Evolutionary conservation across 768 basidiomycete species (phyloP).

Genomic region (Tulasnella sp.): DNA sequence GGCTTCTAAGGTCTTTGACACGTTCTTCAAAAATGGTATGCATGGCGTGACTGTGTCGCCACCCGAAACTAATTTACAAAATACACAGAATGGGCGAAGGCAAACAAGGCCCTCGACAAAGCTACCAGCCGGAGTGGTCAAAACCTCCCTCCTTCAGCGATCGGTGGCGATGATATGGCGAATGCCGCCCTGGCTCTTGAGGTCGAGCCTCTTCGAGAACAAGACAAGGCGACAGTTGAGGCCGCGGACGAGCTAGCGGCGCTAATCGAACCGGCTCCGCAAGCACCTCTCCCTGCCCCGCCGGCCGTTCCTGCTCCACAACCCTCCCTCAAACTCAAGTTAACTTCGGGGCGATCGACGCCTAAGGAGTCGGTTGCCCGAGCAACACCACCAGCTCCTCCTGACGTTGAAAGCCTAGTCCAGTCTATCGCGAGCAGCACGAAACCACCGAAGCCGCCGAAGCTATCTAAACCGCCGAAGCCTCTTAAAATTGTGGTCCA

Average conservation of each 20-base stretch:
- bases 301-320: neutral
- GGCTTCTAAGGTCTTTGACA: constrained; percentile 70
- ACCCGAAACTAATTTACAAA: constrained; percentile 13
- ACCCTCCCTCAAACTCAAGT: constrained; percentile 47
- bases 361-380: constrained; percentile 22
- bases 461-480: constrained; percentile 21
- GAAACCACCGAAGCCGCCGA: neutral
- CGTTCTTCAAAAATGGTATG: constrained; percentile 82
- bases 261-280: constrained; percentile 12
- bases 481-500: constrained; percentile 22
- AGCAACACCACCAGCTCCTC: neutral
- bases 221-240: neutral
- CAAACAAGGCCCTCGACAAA: constrained; percentile 44
- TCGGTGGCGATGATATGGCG: constrained; percentile 26
- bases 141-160: constrained; percentile 23
- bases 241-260: constrained; percentile 18
- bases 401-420: neutral
- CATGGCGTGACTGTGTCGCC: constrained; percentile 28
- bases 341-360: constrained; percentile 26
- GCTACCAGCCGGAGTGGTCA: constrained; percentile 16
- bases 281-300: neutral
- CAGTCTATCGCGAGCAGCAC: neutral
- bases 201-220: constrained; percentile 12
- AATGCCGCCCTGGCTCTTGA: constrained; percentile 25
- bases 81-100: constrained; percentile 64